These are phyloP conservation scores for Magnaporthiopsis poae DNA, from an alignment of 2,329 filamentous ascomycete species.

Conservation along the genomic window DNA sequence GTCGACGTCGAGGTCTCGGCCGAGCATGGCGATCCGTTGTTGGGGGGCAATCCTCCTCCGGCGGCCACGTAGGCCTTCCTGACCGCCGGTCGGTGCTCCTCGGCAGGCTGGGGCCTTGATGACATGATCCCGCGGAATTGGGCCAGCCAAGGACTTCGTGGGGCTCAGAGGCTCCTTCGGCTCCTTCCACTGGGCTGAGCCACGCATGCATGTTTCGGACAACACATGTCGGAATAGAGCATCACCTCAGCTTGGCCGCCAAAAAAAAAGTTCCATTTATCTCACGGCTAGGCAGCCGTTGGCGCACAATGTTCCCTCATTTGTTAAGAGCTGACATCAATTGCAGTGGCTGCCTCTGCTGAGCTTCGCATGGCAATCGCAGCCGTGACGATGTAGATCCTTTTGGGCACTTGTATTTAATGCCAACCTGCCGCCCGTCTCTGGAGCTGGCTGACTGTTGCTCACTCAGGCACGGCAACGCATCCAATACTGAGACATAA, in stretches of 20 bases:
- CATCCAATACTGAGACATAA: neutral
- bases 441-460: neutral
- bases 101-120: no score
- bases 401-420: neutral
- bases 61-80: neutral
- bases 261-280: neutral
- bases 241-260: neutral
- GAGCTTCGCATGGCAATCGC: neutral
- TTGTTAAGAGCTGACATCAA: no score
- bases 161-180: no score
- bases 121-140: no score
- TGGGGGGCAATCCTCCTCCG: neutral
- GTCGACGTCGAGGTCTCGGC: neutral
- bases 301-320: no score
- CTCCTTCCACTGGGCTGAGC: no score
- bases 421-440: neutral
- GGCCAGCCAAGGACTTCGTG: no score
- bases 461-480: neutral
- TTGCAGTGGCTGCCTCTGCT: no score
- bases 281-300: neutral
- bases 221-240: neutral
- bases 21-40: neutral
- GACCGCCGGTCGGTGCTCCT: neutral
- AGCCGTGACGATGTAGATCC: neutral
- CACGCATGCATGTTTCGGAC: no score